Base-by-base conservation (phyloP, 2,329 filamentous ascomycete genomes). In the Uncinocarpus reesii region DNA sequence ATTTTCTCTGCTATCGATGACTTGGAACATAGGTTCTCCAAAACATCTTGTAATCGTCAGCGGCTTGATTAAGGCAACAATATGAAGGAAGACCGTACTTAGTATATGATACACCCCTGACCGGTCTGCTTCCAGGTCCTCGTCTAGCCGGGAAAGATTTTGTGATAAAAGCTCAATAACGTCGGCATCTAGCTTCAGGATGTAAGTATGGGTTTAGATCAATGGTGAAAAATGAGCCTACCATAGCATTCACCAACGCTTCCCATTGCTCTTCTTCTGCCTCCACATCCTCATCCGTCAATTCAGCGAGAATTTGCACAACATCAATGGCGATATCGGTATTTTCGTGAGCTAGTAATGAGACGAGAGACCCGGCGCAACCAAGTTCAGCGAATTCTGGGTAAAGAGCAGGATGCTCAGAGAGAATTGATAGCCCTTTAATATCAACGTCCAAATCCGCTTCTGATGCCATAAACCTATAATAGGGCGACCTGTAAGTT, bases 291-390 rank as follows among this genome's bases (percentile, higher is more conserved):
- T 98, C 89, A 58, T 96, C 92, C 11, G 87, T 93, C 56, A 96
- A 71, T 68, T 98, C 92, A 48, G 80, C 82, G 43, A 98, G 79
- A 40, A 95, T 85, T 68, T 96, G 85, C 42, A 95, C 81, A 0
- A 84, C 86, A 54, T 84, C 86, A 58, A 96, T 94, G 8, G 92
- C 88, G 55, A 98, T 93, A 61, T 98, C 92, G 0, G 89, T 90
- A 63, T 98, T 98, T 59, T 98, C 92, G 63, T 98, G 92, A 13
- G 90, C 83, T 42, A 98, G 71, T 45, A 98, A 68, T 1, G 82
- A 79, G 1, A 94, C 86, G 43, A 98, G 67, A 47, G 83, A 89
- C 3, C 69, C 77, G 0, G 81, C 79, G 51, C 80, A 84, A 16
- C 85, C 84, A 44, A 88, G 72, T 55, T 80, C 81, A 26, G 83